A percentile compares a stretch with the other conserved stretches of the same genome.
phyloP scores from a whole-genome alignment of 768 basidiomycete species.

The Favolaschia claudopus region DNA sequence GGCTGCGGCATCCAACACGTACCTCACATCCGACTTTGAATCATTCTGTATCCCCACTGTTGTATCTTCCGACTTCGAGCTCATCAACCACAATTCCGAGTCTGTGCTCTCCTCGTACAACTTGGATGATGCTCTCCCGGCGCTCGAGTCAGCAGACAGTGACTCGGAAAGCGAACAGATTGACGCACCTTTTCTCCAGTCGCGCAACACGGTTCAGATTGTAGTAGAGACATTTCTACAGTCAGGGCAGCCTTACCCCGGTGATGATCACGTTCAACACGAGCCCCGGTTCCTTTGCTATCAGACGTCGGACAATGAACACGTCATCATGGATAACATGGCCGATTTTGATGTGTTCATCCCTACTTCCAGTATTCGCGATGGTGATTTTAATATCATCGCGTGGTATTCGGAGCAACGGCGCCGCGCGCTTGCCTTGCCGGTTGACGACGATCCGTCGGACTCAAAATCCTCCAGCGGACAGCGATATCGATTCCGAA shows the following conservation, averaged over 20 bases:
- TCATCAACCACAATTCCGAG: no score
- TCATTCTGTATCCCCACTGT: background rate
- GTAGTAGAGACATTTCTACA: background rate
- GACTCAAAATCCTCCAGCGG: background rate
- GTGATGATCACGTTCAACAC: background rate
- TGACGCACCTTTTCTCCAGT: background rate
- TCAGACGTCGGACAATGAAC: conserved; percentile 10
- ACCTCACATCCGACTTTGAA: background rate
- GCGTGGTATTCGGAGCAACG: conserved; percentile 4
- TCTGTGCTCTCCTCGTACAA: no score
- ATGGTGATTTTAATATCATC: background rate
- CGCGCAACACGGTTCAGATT: background rate
- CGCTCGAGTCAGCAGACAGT: no score
- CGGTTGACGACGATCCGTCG: background rate
- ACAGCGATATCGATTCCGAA: background rate
- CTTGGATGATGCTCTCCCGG: no score
- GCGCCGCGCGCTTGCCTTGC: background rate
- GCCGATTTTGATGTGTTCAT: background rate
- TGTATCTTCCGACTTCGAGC: background rate
- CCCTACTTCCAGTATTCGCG: background rate
- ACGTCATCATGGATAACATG: conserved; percentile 15
- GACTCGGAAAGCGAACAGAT: background rate
- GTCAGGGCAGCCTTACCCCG: conserved; percentile 8
- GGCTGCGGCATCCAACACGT: background rate
- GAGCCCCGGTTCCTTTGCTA: conserved; percentile 9